Evolutionary conservation across 805 yeast genomes (phyloP).

Genomic region (Tetrapisispora nanseiensis): DNA sequence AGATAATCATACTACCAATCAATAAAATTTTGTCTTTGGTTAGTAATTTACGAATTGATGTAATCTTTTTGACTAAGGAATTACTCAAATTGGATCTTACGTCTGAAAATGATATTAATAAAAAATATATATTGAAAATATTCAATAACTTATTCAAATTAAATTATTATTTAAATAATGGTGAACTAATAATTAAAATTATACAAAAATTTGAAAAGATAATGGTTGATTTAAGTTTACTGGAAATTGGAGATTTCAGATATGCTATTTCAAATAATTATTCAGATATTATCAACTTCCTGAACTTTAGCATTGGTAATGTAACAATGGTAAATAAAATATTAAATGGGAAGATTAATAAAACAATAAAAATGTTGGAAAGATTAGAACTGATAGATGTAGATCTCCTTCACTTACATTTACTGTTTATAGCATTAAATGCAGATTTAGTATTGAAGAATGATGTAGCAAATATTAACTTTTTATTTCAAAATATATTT

Average conservation of each 20-base stretch:
- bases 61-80: background rate
- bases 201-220: background rate
- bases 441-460: slow-evolving; percentile 11
- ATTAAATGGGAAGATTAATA: slow-evolving; percentile 24
- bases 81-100: background rate
- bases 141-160: slow-evolving; percentile 21
- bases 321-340: slow-evolving; percentile 16
- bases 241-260: slow-evolving; percentile 39
- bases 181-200: slow-evolving; percentile 11
- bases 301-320: slow-evolving; percentile 25
- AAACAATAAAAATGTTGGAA: slow-evolving; percentile 8
- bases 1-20: background rate
- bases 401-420: slow-evolving; percentile 27
- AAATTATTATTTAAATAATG: slow-evolving; percentile 22
- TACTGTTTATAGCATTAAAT: slow-evolving; percentile 31
- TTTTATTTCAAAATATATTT: slow-evolving; percentile 26
- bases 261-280: slow-evolving; percentile 59
- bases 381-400: slow-evolving; percentile 19
- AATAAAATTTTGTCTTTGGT: background rate
- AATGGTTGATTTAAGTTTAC: background rate
- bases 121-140: slow-evolving; percentile 6
- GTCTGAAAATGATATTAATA: background rate
- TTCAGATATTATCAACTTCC: slow-evolving; percentile 34
- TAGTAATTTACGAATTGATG: background rate
- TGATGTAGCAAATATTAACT: background rate